These are phyloP conservation scores for Aspergillus asperescens DNA, from an alignment of 495 filamentous ascomycete species.

Conservation along the genomic window DNA sequence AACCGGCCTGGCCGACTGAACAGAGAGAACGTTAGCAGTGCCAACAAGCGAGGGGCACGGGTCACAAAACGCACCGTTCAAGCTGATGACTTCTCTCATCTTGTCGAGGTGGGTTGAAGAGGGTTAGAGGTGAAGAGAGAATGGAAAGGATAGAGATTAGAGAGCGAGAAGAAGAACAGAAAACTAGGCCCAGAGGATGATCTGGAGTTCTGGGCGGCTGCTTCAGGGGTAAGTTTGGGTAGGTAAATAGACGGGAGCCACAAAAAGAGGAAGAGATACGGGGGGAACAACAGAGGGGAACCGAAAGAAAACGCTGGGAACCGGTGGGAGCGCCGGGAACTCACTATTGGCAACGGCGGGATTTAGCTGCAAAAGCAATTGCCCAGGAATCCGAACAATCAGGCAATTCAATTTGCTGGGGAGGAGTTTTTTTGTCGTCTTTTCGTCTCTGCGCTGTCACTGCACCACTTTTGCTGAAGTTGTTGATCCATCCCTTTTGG, in stretches of 20 bases:
- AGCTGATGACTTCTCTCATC: conserved; percentile 99
- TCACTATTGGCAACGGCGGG: conserved; percentile 15
- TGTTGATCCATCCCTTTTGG: conserved; percentile 38
- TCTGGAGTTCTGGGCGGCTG: conserved; percentile 26
- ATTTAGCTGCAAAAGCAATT: conserved; percentile 25
- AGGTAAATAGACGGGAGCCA: conserved; percentile 26
- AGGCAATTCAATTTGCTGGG: conserved; percentile 23
- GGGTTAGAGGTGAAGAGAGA: conserved; percentile 10
- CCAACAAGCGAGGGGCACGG: conserved; percentile 9
- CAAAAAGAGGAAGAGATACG: conserved; percentile 27
- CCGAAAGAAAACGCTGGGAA: conserved; percentile 23
- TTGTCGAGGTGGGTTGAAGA: conserved; percentile 39
- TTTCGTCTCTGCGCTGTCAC: conserved; percentile 21
- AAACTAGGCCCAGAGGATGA: conserved; percentile 19
- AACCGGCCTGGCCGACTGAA: conserved; percentile 97
- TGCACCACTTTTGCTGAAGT: conserved; percentile 20
- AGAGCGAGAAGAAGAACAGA: conserved; percentile 18
- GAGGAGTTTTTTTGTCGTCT: conserved; percentile 8
- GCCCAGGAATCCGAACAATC: conserved; percentile 10
- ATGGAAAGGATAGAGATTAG: conserved; percentile 10
- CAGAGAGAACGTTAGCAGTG: conserved; percentile 20
- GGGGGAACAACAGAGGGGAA: conserved; percentile 10
- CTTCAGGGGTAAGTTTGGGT: conserved; percentile 33
- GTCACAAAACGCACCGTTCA: conserved; percentile 75
- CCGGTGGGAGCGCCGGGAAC: conserved; percentile 10